Percentiles rank a stretch among this genome's conserved stretches.
Conservation (phyloP, 306 rosid genomes). For the Fragaria nilgerrensis region DNA sequence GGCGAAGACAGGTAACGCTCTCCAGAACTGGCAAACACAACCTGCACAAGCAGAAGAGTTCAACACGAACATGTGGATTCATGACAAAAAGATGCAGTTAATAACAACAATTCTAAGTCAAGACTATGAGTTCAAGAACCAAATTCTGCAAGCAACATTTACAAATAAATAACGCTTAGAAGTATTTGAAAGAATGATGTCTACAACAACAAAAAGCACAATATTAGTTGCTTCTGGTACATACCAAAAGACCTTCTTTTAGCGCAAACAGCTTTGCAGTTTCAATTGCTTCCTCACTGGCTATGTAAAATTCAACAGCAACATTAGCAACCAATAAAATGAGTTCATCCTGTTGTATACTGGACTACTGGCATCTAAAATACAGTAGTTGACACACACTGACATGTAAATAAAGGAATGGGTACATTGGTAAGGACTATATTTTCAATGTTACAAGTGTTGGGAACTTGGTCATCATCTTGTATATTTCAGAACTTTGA, state of each 20-base stretch:
- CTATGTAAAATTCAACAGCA: constrained; percentile 33
- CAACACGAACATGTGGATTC: background rate
- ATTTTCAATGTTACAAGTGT: background rate
- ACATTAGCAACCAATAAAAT: constrained; percentile 12
- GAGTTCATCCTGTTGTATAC: background rate
- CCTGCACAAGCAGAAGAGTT: constrained; percentile 27
- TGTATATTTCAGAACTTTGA: too few species aligned
- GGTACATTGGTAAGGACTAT: background rate
- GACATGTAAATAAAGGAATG: too few species aligned
- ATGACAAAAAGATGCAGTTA: background rate
- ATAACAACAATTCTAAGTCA: background rate
- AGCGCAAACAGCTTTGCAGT: constrained; percentile 62
- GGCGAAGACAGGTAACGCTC: constrained; percentile 59
- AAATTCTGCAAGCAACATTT: background rate
- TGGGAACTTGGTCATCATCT: background rate
- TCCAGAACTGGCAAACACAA: constrained; percentile 60
- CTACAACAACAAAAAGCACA: background rate
- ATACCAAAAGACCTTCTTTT: constrained; percentile 64
- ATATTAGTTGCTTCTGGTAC: background rate
- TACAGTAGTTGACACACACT: background rate
- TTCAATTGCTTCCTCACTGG: constrained; percentile 73
- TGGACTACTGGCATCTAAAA: background rate
- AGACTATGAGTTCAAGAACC: background rate
- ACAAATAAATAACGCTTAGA: constrained; percentile 22
- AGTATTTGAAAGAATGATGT: constrained; percentile 1